These are phyloP conservation scores for Boletus coccyginus DNA, from an alignment of 768 basidiomycete species.

Conservation along the genomic window DNA sequence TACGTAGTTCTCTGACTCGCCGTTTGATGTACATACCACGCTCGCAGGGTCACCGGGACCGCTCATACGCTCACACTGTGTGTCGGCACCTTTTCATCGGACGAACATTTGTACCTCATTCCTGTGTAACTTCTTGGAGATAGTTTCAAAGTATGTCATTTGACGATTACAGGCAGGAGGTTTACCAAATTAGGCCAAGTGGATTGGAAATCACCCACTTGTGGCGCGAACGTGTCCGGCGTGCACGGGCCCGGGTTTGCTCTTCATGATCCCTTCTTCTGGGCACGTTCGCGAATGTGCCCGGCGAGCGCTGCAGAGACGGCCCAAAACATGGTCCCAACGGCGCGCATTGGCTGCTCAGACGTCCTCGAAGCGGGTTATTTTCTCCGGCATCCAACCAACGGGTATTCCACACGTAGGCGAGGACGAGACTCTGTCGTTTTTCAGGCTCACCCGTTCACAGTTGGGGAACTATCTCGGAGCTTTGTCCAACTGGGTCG, in stretches of 20 bases:
- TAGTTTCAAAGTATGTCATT: too few relatives aligned
- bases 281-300: constrained; percentile 5
- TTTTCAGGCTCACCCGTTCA: not conserved
- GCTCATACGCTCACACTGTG: too few relatives aligned
- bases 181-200: too few relatives aligned
- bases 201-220: too few relatives aligned
- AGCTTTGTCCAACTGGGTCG: constrained; percentile 86
- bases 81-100: too few relatives aligned
- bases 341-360: constrained; percentile 9
- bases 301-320: constrained; percentile 3
- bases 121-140: too few relatives aligned
- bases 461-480: constrained; percentile 95
- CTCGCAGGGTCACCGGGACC: too few relatives aligned
- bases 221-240: too few relatives aligned
- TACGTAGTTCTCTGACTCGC: too few relatives aligned
- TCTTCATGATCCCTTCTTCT: constrained; percentile 17
- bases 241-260: constrained; percentile 32
- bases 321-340: not conserved
- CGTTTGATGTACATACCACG: too few relatives aligned
- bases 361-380: constrained; percentile 34
- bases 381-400: constrained; percentile 93
- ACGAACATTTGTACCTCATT: too few relatives aligned
- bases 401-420: constrained; percentile 88
- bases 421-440: not conserved
- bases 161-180: too few relatives aligned